Base-by-base conservation (phyloP, 306 rosid species). In the Cajanus cajan region DNA sequence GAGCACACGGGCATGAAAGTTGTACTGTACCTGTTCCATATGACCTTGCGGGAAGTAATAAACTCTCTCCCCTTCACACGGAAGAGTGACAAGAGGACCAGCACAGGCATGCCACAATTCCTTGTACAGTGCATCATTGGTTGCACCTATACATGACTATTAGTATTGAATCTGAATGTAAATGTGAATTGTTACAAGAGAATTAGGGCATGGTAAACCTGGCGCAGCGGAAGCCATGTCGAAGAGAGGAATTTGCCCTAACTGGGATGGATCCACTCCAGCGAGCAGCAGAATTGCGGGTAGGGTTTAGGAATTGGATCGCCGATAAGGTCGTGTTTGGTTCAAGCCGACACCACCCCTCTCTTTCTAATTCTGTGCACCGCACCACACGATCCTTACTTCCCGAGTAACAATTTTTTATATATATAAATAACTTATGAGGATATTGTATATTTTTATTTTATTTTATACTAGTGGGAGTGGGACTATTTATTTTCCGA, bases 51-150 rank as follows among this genome's bases (percentile, higher is more conserved):
- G 98, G 79, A 90, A 94, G 87, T 94, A 94, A 82, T 92, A 94
- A 43, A 94, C 98, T 75, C 95, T 91, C 86, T 90, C 95, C 78
- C 89, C 90, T 92, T 94, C 90, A 50, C 88, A 85, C 24, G 98
- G 98, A 83, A 94, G 97, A 80, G 92, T 88, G 79, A 94, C 98
- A 73, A 94, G 98, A 67, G 98, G 98, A 22, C 98, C 98, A 55
- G 98, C 98, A 86, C 98, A 94, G n/a, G 97, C 95, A 88, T 92
- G 95, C 98, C 98, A 94, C 82, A 94, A 77, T 88, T 94, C 97
- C 93, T 86, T 94, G 89, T 85, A 94, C 75, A 94, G 82, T 63
- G 90, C 98, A 89, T 90, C 91, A 62, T 82, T 85, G 58, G 89
- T 74, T 24, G 82, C 33, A 74, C 87, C 98, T 94, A 66, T 28